phyloP scores from a whole-genome alignment of 805 yeast genomes.

The Blastobotrys mokoenaii region DNA sequence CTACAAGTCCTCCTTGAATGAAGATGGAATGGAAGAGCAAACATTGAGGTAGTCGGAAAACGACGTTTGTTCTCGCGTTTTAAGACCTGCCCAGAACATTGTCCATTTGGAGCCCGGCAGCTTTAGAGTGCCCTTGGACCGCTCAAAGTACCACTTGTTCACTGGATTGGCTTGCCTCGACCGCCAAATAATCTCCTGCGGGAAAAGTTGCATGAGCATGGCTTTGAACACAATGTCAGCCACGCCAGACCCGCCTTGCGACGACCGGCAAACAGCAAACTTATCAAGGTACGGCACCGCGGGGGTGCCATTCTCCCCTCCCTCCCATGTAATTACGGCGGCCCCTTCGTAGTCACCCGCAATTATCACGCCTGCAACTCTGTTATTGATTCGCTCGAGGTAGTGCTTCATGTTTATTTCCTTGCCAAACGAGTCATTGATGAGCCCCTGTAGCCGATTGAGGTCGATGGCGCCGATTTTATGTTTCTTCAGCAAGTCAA shows the following conservation, averaged over 20 bases:
- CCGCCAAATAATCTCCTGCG: constrained; percentile 79
- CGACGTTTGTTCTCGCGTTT: constrained; percentile 27
- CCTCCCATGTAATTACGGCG: constrained; percentile 85
- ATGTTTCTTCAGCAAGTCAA: constrained; percentile 35
- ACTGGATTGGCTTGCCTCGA: constrained; percentile 83
- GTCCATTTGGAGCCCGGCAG: constrained; percentile 36
- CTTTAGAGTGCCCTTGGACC: constrained; percentile 64
- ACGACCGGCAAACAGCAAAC: constrained; percentile 75
- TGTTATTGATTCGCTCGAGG: constrained; percentile 52
- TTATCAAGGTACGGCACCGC: constrained; percentile 78
- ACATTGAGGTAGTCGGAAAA: constrained; percentile 43
- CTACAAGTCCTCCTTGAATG: constrained; percentile 27
- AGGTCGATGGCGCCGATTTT: constrained; percentile 42
- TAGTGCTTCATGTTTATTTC: constrained; percentile 60
- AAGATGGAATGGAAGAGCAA: constrained; percentile 51
- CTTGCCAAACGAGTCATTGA: constrained; percentile 74
- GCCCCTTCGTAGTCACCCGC: constrained; percentile 96
- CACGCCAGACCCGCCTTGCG: constrained; percentile 88
- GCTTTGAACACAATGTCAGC: constrained; percentile 90
- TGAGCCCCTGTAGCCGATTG: constrained; percentile 46
- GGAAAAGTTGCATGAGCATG: constrained; percentile 55
- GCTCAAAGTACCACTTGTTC: constrained; percentile 94
- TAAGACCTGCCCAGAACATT: constrained; percentile 37
- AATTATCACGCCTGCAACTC: constrained; percentile 67
- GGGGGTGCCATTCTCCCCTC: constrained; percentile 1